Percentiles rank a stretch among this genome's conserved stretches.
These are phyloP conservation scores for Fusarium fracticaudum DNA, from an alignment of 2,329 filamentous ascomycete genomes.

Conservation along the genomic window DNA sequence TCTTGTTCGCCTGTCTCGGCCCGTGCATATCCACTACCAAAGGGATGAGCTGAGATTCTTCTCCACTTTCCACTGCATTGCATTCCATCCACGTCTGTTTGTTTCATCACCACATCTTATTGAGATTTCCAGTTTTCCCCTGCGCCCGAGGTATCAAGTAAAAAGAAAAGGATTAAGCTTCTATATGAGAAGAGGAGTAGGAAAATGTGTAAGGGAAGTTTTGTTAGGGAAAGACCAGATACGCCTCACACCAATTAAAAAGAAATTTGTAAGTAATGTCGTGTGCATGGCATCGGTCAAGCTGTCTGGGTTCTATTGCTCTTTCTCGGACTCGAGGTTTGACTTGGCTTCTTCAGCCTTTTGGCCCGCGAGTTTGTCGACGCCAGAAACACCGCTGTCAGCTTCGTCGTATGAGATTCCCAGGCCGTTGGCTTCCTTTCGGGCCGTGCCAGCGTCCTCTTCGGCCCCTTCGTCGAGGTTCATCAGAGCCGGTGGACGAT, in stretches of 20 bases:
- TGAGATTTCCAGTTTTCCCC: constrained; percentile 13
- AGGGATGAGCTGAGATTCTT: constrained; percentile 9
- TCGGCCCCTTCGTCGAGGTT: constrained; percentile 62
- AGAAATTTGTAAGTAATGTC: background rate
- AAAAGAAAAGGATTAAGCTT: constrained; percentile 23
- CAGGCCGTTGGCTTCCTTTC: constrained; percentile 49
- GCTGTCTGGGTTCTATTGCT: constrained; percentile 40
- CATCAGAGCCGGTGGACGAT: constrained; percentile 90
- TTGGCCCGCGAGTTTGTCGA: constrained; percentile 51
- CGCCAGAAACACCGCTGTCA: constrained; percentile 55
- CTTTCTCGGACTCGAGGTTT: constrained; percentile 42
- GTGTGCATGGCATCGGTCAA: constrained; percentile 17
- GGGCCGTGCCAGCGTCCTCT: constrained; percentile 39
- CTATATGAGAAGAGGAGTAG: constrained; percentile 26
- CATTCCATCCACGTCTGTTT: background rate
- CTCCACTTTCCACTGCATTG: background rate
- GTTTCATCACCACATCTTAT: constrained; percentile 20
- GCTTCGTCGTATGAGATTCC: constrained; percentile 55
- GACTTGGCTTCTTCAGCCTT: constrained; percentile 48
- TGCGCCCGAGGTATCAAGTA: constrained; percentile 36
- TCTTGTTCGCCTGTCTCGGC: constrained; percentile 2
- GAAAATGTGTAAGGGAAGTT: constrained; percentile 16
- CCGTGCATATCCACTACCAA: background rate
- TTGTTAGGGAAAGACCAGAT: constrained; percentile 22
- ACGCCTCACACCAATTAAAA: constrained; percentile 24